Evolutionary conservation across 2,329 filamentous ascomycete genomes (phyloP).

Genomic region (Trichoderma afroharzianum): DNA sequence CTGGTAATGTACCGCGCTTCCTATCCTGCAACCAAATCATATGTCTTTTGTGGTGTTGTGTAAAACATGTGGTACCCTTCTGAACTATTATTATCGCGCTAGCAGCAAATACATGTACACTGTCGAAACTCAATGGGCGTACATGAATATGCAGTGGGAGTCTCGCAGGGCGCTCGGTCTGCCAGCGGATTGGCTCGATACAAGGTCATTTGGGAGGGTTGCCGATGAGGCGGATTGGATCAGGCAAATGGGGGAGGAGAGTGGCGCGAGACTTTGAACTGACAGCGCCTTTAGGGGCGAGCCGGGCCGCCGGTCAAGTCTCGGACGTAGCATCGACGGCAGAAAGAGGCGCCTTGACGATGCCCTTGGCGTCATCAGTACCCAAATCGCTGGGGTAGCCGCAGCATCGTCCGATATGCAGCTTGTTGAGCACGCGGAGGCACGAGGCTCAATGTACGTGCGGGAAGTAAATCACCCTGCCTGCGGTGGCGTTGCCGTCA

Average conservation of each 20-base stretch:
- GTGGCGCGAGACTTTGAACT: slow-evolving; percentile 15
- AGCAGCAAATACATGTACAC: background rate
- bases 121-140: background rate
- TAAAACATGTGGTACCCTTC: background rate
- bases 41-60: background rate
- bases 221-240: slow-evolving; percentile 10
- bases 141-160: background rate
- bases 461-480: background rate
- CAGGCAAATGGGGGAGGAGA: background rate
- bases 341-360: slow-evolving; percentile 7
- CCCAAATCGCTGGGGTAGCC: background rate
- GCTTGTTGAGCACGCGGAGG: background rate
- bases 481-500: background rate
- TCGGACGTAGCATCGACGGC: slow-evolving; percentile 14
- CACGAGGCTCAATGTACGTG: background rate
- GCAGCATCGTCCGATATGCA: slow-evolving; percentile 1
- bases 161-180: slow-evolving; percentile 5
- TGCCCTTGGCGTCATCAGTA: slow-evolving; percentile 13
- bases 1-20: background rate
- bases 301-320: slow-evolving; percentile 18
- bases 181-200: slow-evolving; percentile 6
- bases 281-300: slow-evolving; percentile 14
- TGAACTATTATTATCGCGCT: background rate
- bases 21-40: background rate
- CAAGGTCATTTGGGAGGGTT: background rate